phyloP scores from a whole-genome alignment of 2,329 filamentous ascomycete genomes.

The Apiospora malaysiana region DNA sequence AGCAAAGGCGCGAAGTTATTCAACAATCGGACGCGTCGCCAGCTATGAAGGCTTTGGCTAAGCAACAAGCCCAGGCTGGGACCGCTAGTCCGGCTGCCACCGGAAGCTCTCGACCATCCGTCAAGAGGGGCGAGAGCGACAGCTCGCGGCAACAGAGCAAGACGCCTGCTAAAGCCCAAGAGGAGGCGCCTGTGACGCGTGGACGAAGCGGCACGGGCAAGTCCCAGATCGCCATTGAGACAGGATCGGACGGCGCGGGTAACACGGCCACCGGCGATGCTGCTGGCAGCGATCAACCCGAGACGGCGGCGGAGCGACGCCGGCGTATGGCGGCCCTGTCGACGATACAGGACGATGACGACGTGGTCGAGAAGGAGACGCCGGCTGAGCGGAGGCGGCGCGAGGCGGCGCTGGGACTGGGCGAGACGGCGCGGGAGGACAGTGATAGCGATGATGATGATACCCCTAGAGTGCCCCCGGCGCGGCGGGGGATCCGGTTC shows the following conservation, averaged over 20 bases:
- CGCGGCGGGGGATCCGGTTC: slow-evolving; percentile 65
- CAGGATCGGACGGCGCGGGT: slow-evolving; percentile 31
- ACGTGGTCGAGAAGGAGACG: slow-evolving; percentile 65
- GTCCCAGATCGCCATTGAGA: slow-evolving; percentile 11
- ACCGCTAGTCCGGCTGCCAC: not conserved
- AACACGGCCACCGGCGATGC: slow-evolving; percentile 28
- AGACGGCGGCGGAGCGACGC: slow-evolving; percentile 74
- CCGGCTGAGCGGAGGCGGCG: slow-evolving; percentile 76
- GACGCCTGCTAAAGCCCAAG: not conserved
- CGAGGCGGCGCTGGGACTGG: slow-evolving; percentile 74
- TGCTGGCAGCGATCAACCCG: slow-evolving; percentile 50
- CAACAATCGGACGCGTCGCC: slow-evolving; percentile 56
- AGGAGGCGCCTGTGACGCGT: not conserved
- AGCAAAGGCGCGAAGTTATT: slow-evolving; percentile 62
- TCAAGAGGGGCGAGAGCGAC: slow-evolving; percentile 21
- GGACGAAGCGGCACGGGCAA: slow-evolving; percentile 4
- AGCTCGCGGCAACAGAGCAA: not conserved
- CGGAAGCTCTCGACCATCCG: slow-evolving; percentile 23
- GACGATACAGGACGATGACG: slow-evolving; percentile 49
- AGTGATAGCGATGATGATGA: slow-evolving; percentile 65
- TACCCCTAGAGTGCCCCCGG: slow-evolving; percentile 56
- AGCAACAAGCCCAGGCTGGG: slow-evolving; percentile 28
- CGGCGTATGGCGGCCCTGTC: slow-evolving; percentile 64
- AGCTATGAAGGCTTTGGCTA: slow-evolving; percentile 56
- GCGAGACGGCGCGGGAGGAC: slow-evolving; percentile 47